These are phyloP conservation scores for Anthracocystis panici-leucophaei DNA, from an alignment of 1,284 basidiomycete species.

Conservation along the genomic window DNA sequence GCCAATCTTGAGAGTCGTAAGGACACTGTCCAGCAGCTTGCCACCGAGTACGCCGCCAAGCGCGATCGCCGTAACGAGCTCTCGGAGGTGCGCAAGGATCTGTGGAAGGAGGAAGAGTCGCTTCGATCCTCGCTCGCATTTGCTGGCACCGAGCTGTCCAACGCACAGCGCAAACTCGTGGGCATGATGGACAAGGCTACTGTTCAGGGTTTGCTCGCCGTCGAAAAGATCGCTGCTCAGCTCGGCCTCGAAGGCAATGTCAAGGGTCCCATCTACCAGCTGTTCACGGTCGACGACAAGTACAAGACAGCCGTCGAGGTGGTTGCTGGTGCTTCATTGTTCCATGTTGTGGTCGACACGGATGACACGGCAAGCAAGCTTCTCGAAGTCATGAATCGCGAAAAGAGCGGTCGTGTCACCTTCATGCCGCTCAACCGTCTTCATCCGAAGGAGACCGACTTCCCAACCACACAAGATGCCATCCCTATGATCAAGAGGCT, in stretches of 20 bases:
- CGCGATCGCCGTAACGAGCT: conserved; percentile 69
- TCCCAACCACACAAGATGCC: conserved; percentile 82
- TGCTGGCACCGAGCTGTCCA: conserved; percentile 83
- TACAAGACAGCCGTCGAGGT: conserved; percentile 95
- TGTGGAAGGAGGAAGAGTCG: conserved; percentile 81
- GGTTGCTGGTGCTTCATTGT: conserved; percentile 93
- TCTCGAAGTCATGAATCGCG: conserved; percentile 90
- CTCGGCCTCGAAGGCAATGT: conserved; percentile 78
- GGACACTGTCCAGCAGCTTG: conserved; percentile 45
- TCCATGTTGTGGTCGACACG: conserved; percentile 96
- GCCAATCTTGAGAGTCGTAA: conserved; percentile 75
- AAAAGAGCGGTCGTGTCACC: conserved; percentile 92
- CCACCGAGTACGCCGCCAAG: conserved; percentile 50
- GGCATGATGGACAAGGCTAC: conserved; percentile 94
- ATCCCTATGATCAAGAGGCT: conserved; percentile 83
- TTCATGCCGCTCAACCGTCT: conserved; percentile 99
- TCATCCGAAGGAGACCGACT: conserved; percentile 76
- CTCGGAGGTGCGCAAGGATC: conserved; percentile 69
- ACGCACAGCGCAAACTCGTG: conserved; percentile 82
- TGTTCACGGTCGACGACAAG: conserved; percentile 91
- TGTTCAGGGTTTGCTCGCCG: conserved; percentile 83
- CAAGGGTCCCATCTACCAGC: conserved; percentile 91
- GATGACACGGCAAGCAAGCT: conserved; percentile 90
- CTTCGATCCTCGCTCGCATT: conserved; percentile 81
- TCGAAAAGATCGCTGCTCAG: conserved; percentile 83